phyloP scores from a whole-genome alignment of 2,329 filamentous ascomycete species.

The Boeremia exigua region DNA sequence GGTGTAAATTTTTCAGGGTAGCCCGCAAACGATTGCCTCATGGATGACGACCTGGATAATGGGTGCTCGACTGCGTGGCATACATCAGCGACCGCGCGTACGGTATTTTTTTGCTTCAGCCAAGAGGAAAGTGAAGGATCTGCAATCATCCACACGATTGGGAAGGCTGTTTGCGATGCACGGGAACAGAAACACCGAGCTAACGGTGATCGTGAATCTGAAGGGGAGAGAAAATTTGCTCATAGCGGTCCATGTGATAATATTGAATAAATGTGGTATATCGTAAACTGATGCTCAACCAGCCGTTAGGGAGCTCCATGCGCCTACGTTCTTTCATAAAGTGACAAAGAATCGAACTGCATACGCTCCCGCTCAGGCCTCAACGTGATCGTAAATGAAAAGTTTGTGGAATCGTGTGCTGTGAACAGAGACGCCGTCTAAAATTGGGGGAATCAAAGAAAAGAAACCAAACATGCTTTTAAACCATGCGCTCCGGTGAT shows the following conservation, averaged over 20 bases:
- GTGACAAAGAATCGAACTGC: slow-evolving; percentile 14
- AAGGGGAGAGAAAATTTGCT: background rate
- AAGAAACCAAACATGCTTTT: background rate
- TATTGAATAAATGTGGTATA: slow-evolving; percentile 8
- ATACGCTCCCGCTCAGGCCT: background rate
- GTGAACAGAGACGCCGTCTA: background rate
- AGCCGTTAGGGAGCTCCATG: slow-evolving; percentile 37
- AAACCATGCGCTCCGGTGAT: slow-evolving; percentile 23
- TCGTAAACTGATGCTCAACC: slow-evolving; percentile 42
- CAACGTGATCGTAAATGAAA: background rate
- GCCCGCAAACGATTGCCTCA: slow-evolving; percentile 11
- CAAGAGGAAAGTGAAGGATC: slow-evolving; percentile 4
- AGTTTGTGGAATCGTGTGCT: background rate
- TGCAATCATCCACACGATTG: background rate
- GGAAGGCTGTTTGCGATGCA: slow-evolving; percentile 5
- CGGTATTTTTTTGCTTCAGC: slow-evolving; percentile 1
- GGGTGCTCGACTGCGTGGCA: slow-evolving; percentile 1
- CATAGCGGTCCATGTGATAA: background rate
- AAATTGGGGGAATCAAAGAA: background rate
- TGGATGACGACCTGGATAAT: background rate
- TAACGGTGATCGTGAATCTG: background rate
- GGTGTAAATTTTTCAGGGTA: background rate
- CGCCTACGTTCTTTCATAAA: slow-evolving; percentile 25
- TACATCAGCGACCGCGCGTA: slow-evolving; percentile 8
- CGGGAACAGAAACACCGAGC: background rate